Evolutionary conservation across 352 stramenopile genomes (phyloP), one percentile per base, ranked within the genome.

Genomic region (Blastocystis sp.): DNA sequence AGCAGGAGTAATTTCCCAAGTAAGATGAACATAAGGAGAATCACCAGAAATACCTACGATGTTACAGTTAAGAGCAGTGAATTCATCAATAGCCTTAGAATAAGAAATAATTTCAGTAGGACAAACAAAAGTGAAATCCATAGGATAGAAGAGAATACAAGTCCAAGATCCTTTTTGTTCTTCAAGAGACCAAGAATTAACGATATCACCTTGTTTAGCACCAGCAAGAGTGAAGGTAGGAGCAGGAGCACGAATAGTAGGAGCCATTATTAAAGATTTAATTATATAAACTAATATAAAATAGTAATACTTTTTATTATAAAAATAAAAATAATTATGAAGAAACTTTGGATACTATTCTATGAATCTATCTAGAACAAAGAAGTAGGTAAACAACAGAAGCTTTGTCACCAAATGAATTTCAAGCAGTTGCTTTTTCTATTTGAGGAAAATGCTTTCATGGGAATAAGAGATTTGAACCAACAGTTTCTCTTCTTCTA

Each of bases 231-330:
- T 47, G 30, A 58, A 58, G 10, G 32, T 16, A 10, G 48, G 48
- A 46, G 48, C 48, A 58, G 48, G 37, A 19, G 44, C 35, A 58
- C 48, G 48, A 58, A 58, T 58, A 6, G 48, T 58, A 58, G 37
- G 27, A 45, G 31, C 27, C 48, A 58, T 58, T 4, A 23, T 23
- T 10, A 9, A 9, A 43, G 36, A n/a, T n/a, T n/a, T n/a, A n/a
- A n/a, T n/a, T n/a, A n/a, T n/a, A n/a, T n/a, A n/a, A n/a, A n/a
- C n/a, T n/a, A n/a, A n/a, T n/a, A n/a, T n/a, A n/a, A n/a, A n/a
- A n/a, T n/a, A n/a, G n/a, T n/a, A n/a, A n/a, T n/a, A n/a, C n/a
- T n/a, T n/a, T n/a, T n/a, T n/a, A n/a, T n/a, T n/a, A n/a, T n/a
- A n/a, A n/a, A n/a, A n/a, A n/a, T n/a, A n/a, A n/a, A n/a, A n/a